Evolutionary conservation across 495 filamentous ascomycete species (phyloP), one percentile per base, ranked within the genome.

Genomic region (Aspergillus sclerotioniger): DNA sequence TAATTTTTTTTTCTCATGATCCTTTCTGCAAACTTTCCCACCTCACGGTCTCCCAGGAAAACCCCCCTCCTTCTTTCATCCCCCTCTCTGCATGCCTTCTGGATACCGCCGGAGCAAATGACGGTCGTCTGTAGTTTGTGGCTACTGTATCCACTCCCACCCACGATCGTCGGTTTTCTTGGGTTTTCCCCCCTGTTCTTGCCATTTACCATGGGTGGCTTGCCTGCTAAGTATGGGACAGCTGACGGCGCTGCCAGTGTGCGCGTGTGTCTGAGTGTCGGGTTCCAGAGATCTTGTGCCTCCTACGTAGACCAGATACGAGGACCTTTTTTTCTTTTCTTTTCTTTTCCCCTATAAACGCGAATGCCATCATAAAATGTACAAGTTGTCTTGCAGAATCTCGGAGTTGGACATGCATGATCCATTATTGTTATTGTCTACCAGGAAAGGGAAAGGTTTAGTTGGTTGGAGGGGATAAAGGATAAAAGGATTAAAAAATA

Each of bases 151-250:
- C 69, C 71, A 71, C 72, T 60, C 41, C 46, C 51, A 55, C 56
- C 70, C 69, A 72, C 71, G 73, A 76, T 76, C 73, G 73, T 73
- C 73, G 68, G 64, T 71, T 71, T 74, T 63, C 62, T 70, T 63
- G 65, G 63, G 54, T 60, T 57, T 51, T 60, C 69, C 70, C 70
- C 72, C 68, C 63, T 66, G 60, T 61, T 61, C 46, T 66, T 58
- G 53, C 50, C 53, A 62, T 63, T 47, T 58, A 61, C 61, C 46
- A 60, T 53, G 51, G 59, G 54, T 58, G 53, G 53, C 57, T 61
- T 58, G 53, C 43, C 45, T 48, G 41, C n/a, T 17, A 8, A 32
- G 51, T 51, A 59, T 59, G 59, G 59, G 37, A 62, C 59, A 56
- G 53, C 58, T 56, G 52, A 60, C 53, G 52, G 58, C 35, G 37